A percentile compares a stretch with the other conserved stretches of the same genome.
phyloP scores from a whole-genome alignment of 176 grass and related monocot species.

The Poa pratensis region DNA sequence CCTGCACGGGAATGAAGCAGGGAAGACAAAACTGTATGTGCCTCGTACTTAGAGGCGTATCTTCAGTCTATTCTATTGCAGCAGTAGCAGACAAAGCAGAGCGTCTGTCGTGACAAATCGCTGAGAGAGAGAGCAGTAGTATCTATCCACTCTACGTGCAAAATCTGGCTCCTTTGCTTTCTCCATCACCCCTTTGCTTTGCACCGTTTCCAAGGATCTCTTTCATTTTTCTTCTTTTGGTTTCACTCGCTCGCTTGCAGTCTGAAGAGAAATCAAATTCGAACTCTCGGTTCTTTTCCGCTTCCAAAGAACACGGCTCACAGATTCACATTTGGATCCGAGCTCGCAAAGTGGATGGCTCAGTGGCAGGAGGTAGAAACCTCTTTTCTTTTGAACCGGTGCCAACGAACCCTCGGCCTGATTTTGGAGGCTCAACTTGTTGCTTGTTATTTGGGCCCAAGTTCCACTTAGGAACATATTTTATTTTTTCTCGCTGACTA shows the following conservation, averaged over 20 bases:
- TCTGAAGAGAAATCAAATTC: neutral
- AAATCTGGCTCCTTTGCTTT: conserved; percentile 40
- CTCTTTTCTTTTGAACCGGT: neutral
- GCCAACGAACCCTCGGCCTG: neutral
- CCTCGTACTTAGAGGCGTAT: neutral
- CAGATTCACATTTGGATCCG: neutral
- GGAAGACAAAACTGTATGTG: conserved; percentile 30
- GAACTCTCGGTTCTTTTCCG: neutral
- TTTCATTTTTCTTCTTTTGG: neutral
- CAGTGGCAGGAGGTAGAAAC: too few relatives aligned
- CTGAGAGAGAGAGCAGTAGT: too few relatives aligned
- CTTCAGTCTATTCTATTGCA: neutral
- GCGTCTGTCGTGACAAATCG: conserved; percentile 15
- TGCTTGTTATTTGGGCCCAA: conserved; percentile 1
- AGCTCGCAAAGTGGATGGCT: neutral
- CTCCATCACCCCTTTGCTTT: conserved; percentile 39
- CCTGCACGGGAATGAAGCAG: neutral
- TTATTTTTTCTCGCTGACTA: neutral
- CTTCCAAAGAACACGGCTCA: neutral
- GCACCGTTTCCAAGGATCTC: conserved; percentile 41
- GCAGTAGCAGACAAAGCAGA: neutral
- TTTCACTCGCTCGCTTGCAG: neutral
- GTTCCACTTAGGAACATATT: neutral
- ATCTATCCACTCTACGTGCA: neutral
- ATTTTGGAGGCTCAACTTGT: neutral